Evolutionary conservation across 208 protist genomes (phyloP).

Genomic region (Novymonas esmeraldas): DNA sequence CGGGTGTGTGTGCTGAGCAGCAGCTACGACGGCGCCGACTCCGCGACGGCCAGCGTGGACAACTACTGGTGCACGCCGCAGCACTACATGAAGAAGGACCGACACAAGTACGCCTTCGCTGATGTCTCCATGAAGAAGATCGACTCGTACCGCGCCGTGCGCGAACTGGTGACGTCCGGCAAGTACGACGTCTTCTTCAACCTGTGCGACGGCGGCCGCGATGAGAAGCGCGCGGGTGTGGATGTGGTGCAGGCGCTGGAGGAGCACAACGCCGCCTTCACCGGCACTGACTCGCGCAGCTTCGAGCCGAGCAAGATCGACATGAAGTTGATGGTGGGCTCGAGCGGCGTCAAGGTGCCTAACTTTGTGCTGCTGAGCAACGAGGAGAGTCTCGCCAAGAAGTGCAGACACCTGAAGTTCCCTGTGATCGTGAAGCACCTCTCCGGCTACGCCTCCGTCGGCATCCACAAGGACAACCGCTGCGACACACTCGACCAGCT

Average conservation of each 20-base stretch:
- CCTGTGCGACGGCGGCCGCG: conserved; percentile 86
- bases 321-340: conserved; percentile 89
- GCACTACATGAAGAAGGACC: conserved; percentile 80
- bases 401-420: conserved; percentile 84
- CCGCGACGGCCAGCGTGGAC: conserved; percentile 73
- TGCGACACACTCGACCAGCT: conserved; percentile 85
- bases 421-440: conserved; percentile 92
- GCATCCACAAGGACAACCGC: conserved; percentile 84
- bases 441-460: conserved; percentile 86
- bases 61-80: conserved; percentile 83
- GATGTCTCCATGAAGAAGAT: conserved; percentile 76
- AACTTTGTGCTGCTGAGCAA: conserved; percentile 85
- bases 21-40: conserved; percentile 83
- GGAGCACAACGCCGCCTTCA: conserved; percentile 89
- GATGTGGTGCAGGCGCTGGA: conserved; percentile 87
- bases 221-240: conserved; percentile 83
- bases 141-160: conserved; percentile 70
- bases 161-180: conserved; percentile 76
- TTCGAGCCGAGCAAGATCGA: conserved; percentile 91
- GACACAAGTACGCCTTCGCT: conserved; percentile 68
- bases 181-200: conserved; percentile 92
- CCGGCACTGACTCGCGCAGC: conserved; percentile 80
- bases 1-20: conserved; percentile 84
- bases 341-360: conserved; percentile 74
- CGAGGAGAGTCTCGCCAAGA: conserved; percentile 71